These are phyloP conservation scores for Spatholobus suberectus DNA, from an alignment of 306 rosid species.

Conservation along the genomic window DNA sequence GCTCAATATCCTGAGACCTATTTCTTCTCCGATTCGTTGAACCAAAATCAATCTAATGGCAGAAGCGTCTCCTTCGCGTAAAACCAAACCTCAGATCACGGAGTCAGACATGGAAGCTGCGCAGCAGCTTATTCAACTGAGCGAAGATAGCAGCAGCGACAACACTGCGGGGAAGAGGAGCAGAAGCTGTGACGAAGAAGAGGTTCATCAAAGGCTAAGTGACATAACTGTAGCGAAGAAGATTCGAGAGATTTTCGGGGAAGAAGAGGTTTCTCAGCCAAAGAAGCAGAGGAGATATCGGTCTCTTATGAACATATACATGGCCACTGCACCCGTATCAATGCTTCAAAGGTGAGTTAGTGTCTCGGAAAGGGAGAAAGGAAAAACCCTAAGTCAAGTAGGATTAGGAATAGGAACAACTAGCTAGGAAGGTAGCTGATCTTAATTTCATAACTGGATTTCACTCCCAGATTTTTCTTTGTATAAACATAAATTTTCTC, in stretches of 20 bases:
- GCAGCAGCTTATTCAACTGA: constrained; percentile 58
- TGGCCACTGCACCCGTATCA: constrained; percentile 39
- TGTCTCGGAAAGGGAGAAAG: neutral
- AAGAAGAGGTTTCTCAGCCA: constrained; percentile 36
- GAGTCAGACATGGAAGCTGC: constrained; percentile 55
- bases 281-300: constrained; percentile 57
- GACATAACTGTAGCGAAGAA: neutral
- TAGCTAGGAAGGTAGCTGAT: neutral
- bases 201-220: constrained; percentile 35
- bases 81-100: constrained; percentile 8
- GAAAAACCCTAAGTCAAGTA: neutral
- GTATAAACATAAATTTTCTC: neutral
- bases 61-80: neutral
- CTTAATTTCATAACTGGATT: neutral
- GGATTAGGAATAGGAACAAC: neutral
- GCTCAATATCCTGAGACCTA: neutral
- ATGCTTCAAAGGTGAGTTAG: constrained; percentile 9
- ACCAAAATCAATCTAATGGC: constrained; percentile 27
- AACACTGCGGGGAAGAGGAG: neutral
- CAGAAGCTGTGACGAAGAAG: neutral
- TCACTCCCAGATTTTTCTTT: neutral
- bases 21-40: neutral
- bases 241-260: constrained; percentile 56
- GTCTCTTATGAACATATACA: constrained; percentile 57
- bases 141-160: constrained; percentile 46